A percentile compares a stretch with the other conserved stretches of the same genome.
Conservation (phyloP, 164 flowering plant species). For the Liriodendron chinense region DNA sequence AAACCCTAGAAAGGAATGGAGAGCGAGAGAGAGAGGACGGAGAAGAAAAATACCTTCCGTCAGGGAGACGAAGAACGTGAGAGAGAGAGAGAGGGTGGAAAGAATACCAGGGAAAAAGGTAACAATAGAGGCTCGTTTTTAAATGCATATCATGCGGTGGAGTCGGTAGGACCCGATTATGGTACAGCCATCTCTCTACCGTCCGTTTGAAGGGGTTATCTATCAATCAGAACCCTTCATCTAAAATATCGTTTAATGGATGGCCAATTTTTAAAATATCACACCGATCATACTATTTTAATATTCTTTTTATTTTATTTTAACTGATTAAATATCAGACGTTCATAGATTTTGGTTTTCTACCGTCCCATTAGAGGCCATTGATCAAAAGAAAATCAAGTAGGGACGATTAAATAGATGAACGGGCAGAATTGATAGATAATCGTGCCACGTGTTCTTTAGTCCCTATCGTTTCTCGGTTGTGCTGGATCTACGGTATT, state of each 20-base stretch:
- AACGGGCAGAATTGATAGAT: too few relatives aligned
- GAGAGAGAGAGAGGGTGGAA: neutral
- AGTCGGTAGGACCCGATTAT: neutral
- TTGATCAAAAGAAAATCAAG: too few relatives aligned
- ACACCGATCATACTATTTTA: too few relatives aligned
- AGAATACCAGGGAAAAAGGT: neutral
- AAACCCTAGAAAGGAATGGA: neutral
- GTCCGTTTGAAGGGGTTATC: neutral
- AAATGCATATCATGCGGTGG: neutral
- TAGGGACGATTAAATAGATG: too few relatives aligned
- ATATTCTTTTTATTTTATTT: neutral
- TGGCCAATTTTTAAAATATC: too few relatives aligned
- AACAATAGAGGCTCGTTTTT: neutral
- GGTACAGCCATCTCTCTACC: neutral
- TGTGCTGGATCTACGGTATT: too few relatives aligned
- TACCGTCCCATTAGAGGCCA: too few relatives aligned
- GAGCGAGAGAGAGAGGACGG: constrained; percentile 2
- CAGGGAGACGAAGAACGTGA: constrained; percentile 3
- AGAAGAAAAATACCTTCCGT: constrained; percentile 11
- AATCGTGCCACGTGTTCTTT: too few relatives aligned
- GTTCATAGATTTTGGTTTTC: too few relatives aligned
- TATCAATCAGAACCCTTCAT: neutral
- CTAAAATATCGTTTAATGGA: neutral
- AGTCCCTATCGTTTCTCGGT: too few relatives aligned
- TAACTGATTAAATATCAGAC: too few relatives aligned